Base-by-base conservation (phyloP, 1,284 basidiomycete genomes). In the Cryptococcus neoformans region DNA sequence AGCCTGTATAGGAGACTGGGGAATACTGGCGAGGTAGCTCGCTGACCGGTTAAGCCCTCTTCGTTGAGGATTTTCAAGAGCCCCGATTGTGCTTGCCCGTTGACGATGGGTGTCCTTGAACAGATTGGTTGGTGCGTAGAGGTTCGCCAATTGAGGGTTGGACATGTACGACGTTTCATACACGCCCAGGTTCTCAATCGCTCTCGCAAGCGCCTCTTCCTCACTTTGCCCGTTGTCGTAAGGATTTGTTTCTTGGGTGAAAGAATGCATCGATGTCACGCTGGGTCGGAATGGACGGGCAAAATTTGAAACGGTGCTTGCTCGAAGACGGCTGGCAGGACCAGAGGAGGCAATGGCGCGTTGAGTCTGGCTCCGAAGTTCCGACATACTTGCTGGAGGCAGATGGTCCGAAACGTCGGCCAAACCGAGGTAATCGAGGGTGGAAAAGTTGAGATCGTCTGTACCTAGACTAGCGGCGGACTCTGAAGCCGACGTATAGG, bases 401-500 rank as follows among this genome's bases (percentile, higher is more conserved):
- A 71, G 70, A 17, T 62, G 63, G n/a, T 67, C 66, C 12, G 49
- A 47, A 14, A 59, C 63, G 51, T 75, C 74, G 66, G 93, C 93
- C 64, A 97, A 82, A 47, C 93, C 93, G 53, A 97, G 87, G 74
- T 96, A 96, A 76, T 94, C 92, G 62, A 97, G 83, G 34, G 93
- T 96, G 69, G 92, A 89, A 51, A 93, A 89, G 70, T 92, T 89
- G 74, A 91, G 90, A 56, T 93, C 89, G 60, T 94, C 92, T 17
- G 83, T 82, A 36, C 81, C 83, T n/a, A 72, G 59, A 17, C 87
- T 87, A 68, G 89, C 88, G 60, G 84, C 84, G 36, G 88, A 89
- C 49, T 67, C 65, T 7, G 60, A 64, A 14, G 67, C 62, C 3
- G 65, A 70, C 28, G 85, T 84, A 51, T 87, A 85, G 44, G 87